phyloP scores from a whole-genome alignment of 192 early-diverging fungal genomes.

The Backusella parvicylindrica region DNA sequence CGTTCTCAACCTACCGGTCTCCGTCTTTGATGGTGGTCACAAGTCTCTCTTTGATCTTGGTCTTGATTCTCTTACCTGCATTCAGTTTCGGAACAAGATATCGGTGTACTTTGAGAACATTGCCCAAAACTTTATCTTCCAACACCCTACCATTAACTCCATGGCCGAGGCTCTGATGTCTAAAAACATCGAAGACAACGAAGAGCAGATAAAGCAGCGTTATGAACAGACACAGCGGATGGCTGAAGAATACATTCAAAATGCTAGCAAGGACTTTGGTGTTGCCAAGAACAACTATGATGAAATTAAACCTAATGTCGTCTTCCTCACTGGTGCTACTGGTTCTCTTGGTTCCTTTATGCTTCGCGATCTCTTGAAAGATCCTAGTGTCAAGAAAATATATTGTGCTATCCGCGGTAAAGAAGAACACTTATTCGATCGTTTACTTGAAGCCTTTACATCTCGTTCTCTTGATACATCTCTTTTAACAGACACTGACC shows the following conservation, averaged over 20 bases:
- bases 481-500: neutral
- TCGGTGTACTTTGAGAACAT: neutral
- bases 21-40: neutral
- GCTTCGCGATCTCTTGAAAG: constrained; percentile 15
- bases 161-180: neutral
- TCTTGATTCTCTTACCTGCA: constrained; percentile 20
- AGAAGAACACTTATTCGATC: neutral
- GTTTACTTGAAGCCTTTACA: constrained; percentile 18
- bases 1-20: neutral
- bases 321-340: constrained; percentile 36
- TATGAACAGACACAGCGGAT: constrained; percentile 4
- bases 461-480: constrained; percentile 11
- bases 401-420: constrained; percentile 32
- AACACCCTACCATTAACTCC: constrained; percentile 10
- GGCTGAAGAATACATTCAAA: constrained; percentile 4
- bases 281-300: neutral
- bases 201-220: neutral
- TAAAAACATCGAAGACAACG: neutral
- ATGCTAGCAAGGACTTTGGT: neutral
- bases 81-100: constrained; percentile 19
- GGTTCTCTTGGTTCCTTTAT: constrained; percentile 33
- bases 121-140: constrained; percentile 25
- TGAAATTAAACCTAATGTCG: constrained; percentile 11
- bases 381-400: constrained; percentile 17
- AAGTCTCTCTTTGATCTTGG: constrained; percentile 26